These are phyloP conservation scores for Wickerhamomyces ciferrii DNA, from an alignment of 805 yeast species.

Conservation along the genomic window DNA sequence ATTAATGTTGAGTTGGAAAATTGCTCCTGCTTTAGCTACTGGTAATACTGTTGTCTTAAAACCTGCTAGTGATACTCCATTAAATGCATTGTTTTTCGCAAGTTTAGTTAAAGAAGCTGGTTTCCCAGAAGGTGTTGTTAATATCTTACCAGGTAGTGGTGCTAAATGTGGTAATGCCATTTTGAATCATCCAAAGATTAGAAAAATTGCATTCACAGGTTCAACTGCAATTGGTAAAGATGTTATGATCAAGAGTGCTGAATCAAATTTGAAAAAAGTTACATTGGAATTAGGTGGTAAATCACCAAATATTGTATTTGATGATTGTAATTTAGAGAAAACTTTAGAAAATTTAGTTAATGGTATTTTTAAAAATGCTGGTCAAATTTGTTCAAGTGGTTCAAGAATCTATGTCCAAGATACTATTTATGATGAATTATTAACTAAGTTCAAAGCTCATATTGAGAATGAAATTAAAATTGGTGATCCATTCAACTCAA, in stretches of 20 bases:
- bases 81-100: conserved; percentile 63
- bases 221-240: conserved; percentile 71
- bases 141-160: conserved; percentile 73
- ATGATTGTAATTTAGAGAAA: conserved; percentile 56
- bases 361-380: conserved; percentile 76
- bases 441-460: conserved; percentile 52
- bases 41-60: conserved; percentile 71
- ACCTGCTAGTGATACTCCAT: conserved; percentile 75
- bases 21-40: conserved; percentile 74
- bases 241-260: conserved; percentile 66
- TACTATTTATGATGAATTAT: conserved; percentile 58
- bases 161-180: conserved; percentile 68
- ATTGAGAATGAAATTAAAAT: conserved; percentile 52
- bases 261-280: conserved; percentile 70
- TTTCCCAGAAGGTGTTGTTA: conserved; percentile 70
- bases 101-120: conserved; percentile 62
- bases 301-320: conserved; percentile 70
- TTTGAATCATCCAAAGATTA: conserved; percentile 60
- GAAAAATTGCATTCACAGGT: conserved; percentile 79
- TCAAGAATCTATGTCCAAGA: conserved; percentile 76
- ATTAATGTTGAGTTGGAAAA: conserved; percentile 75
- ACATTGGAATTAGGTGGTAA: conserved; percentile 84
- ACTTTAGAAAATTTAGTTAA: conserved; percentile 44
- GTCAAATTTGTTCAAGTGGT: conserved; percentile 82
- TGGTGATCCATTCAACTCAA: conserved; percentile 71